A percentile compares a stretch with the other conserved stretches of the same genome.
phyloP scores from a whole-genome alignment of 176 grass and related monocot species.

The Raddia guianensis region DNA sequence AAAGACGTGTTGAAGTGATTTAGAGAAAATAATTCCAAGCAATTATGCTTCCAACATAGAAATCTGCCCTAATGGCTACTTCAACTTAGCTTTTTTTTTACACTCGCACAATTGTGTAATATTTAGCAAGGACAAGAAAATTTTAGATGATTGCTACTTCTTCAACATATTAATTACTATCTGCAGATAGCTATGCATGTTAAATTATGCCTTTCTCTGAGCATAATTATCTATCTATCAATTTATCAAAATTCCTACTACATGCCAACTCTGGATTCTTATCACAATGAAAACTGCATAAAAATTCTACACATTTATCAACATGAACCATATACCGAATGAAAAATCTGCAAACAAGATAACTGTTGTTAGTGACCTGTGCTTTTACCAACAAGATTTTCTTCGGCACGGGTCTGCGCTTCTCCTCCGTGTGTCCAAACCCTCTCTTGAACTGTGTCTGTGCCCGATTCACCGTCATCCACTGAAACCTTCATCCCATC shows the following conservation, averaged over 20 bases:
- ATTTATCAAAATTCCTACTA: background rate
- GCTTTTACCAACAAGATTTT: slow-evolving; percentile 40
- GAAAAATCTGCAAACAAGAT: slow-evolving; percentile 15
- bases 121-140: background rate
- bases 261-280: background rate
- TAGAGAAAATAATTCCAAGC: background rate
- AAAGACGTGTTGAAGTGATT: background rate
- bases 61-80: background rate
- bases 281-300: background rate
- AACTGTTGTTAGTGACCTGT: slow-evolving; percentile 42
- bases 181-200: background rate
- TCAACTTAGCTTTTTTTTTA: background rate
- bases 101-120: background rate
- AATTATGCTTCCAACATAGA: slow-evolving; percentile 1
- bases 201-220: background rate
- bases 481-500: background rate
- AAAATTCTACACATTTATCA: background rate
- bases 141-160: background rate
- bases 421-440: slow-evolving; percentile 32
- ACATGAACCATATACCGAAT: background rate
- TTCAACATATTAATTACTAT: background rate
- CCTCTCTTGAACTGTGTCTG: slow-evolving; percentile 37
- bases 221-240: background rate
- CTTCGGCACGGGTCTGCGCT: slow-evolving; percentile 5
- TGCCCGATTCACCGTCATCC: slow-evolving; percentile 44